These are phyloP conservation scores for Psilocybe cyanescens DNA, from an alignment of 768 basidiomycete species.

Conservation along the genomic window DNA sequence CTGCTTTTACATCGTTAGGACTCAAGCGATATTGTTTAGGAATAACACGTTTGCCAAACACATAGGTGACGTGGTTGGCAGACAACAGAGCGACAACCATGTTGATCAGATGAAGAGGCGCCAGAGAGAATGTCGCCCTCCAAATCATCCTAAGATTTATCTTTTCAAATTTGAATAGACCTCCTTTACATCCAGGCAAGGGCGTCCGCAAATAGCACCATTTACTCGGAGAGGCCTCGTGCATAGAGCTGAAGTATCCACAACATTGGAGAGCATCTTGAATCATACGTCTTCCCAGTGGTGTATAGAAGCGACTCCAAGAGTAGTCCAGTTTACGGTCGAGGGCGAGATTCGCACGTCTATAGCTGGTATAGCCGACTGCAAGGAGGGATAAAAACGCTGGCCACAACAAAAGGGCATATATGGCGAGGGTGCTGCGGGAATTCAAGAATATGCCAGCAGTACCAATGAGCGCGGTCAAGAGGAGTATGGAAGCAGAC, in stretches of 20 bases:
- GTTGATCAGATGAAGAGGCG: conserved; percentile 63
- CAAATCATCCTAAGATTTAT: conserved; percentile 50
- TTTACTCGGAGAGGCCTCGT: conserved; percentile 60
- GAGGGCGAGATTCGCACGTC: conserved; percentile 60
- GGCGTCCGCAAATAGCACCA: conserved; percentile 64
- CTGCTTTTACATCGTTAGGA: conserved; percentile 46
- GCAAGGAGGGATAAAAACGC: conserved; percentile 57
- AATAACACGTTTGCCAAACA: conserved; percentile 68
- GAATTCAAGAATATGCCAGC: conserved; percentile 68
- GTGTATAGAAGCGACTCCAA: conserved; percentile 68
- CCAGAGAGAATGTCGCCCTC: conserved; percentile 55
- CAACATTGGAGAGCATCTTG: conserved; percentile 70
- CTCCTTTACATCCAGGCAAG: conserved; percentile 71
- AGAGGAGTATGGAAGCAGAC: conserved; percentile 55
- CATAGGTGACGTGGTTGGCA: conserved; percentile 65
- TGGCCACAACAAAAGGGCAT: conserved; percentile 72
- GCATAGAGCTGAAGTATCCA: conserved; percentile 63
- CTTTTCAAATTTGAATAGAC: conserved; percentile 57
- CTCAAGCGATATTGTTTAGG: conserved; percentile 62
- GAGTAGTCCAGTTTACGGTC: conserved; percentile 69
- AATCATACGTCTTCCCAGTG: conserved; percentile 54
- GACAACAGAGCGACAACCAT: conserved; percentile 65
- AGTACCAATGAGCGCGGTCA: conserved; percentile 63
- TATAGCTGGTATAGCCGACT: conserved; percentile 69
- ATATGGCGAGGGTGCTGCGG: conserved; percentile 67